Evolutionary conservation across 2,329 filamentous ascomycete species (phyloP), one percentile per base, ranked within the genome.

Genomic region (Ophiostoma australiae): DNA sequence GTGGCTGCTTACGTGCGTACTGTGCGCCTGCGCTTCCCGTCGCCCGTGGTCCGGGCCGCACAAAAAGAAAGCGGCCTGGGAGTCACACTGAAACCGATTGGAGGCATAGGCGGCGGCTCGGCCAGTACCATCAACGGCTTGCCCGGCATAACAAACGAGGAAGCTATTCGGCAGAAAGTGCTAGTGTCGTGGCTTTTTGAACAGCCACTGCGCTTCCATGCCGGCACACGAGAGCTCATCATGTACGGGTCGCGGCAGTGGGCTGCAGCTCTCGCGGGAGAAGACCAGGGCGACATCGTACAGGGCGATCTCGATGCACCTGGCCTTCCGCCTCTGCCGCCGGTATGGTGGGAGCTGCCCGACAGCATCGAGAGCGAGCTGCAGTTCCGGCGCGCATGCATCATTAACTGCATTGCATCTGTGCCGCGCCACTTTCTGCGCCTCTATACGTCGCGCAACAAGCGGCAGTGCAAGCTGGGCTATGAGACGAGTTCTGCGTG

Each of bases 341-440:
- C 88, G 2, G 81, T 86, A 15, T 93, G 91, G 91, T 93, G 90
- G 89, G 86, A 90, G 76, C 78, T 94, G 23, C 90, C 90, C 0
- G 85, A 88, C 71, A 86, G 86, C 0, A 78, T 94, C 27, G 91
- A 94, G 81, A 81, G 68, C 52, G 91, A 93, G 77, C 82, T 93
- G 4, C 85, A 88, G 52, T 83, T 84, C 74, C 86, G 91, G 1
- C 86, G 91, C 11, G 85, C 87, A 70, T 87, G 85, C 78, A 85
- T 93, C 63, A 81, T 93, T 23, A 86, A 89, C 75, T 90, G 90
- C 1, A 82, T 93, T 66, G 87, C 90, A 70, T 92, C 90, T 0
- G 81, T 93, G 0, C 89, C 89, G 72, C 82, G 82, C 0, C 87
- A 93, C 77, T 93, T 92, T 71, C 80, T 93, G 2, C 77, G 78